Base-by-base conservation (phyloP, 768 basidiomycete genomes). In the Russula abietina region DNA sequence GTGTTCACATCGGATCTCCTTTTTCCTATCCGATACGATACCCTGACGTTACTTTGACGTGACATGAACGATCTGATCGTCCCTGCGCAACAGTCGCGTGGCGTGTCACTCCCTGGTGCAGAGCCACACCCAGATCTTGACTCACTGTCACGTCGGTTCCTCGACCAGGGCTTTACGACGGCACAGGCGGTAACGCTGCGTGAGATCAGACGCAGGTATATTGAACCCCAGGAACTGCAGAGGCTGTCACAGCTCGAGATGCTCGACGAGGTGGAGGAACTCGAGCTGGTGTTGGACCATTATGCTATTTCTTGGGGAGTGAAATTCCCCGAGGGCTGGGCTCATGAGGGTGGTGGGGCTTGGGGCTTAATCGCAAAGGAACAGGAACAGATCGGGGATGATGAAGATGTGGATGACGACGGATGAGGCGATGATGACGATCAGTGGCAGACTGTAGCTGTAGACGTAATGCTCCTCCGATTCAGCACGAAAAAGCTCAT, bases 201-300 rank as follows among this genome's bases (percentile, higher is more conserved):
- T 66, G 83, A 88, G 10, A 85, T 97, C 50, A 78, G 90, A 33
- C 72, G 78, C 52, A 70, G 72, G 6, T 83, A 80, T 64, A 78
- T 86, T 41, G 70, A 72, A 0, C 65, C 60, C 0, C 69, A 74
- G 16, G 91, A 92, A 67, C 76, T 82, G 12, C 78, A 80, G 57
- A 78, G 93, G 69, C 87, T 95, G 69, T 81, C 89, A 0, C 77
- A 75, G 60, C 79, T 97, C 17, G 96, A 98, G 71, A 80, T 91
- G 73, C 80, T 99, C 5, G 96, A 98, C 70, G 95, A 99, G 73
- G 78, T 93, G 10, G 96, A 99, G 73, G 96, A 98, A 74, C 80
- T 99, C 22, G 89, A 94, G 61, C 81, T 99, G 5, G 89, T 98
- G 1, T 76, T 97, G 33, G 80, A 80, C 2, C 95, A 98, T 71